Conservation (phyloP, 1,139 yeast genomes). For the Zygotorulaspora mrakii region DNA sequence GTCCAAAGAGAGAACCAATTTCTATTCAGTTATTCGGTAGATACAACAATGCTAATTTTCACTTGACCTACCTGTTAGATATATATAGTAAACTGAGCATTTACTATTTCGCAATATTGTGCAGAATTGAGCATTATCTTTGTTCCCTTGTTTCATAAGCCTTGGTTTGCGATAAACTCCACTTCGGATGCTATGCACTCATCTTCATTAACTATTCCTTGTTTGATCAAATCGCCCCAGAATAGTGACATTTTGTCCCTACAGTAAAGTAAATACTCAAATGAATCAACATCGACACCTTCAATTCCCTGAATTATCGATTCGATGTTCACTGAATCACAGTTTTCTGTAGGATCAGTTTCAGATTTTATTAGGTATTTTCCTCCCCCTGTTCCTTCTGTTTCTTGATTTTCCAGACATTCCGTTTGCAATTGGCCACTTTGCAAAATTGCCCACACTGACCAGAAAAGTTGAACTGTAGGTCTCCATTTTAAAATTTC, state of each 20-base stretch:
- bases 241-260: constrained; percentile 69
- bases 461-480: constrained; percentile 76
- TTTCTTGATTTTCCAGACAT: constrained; percentile 22
- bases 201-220: constrained; percentile 49
- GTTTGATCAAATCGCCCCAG: constrained; percentile 68
- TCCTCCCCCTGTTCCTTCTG: constrained; percentile 46
- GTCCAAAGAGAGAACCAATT: not conserved
- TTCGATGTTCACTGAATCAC: constrained; percentile 15
- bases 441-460: constrained; percentile 88
- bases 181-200: constrained; percentile 23
- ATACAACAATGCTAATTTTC: too few relatives aligned
- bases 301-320: constrained; percentile 37
- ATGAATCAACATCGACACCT: constrained; percentile 62
- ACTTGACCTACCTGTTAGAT: too few relatives aligned
- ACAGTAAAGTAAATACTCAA: constrained; percentile 74
- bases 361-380: constrained; percentile 39
- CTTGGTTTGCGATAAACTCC: constrained; percentile 10
- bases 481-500: constrained; percentile 79
- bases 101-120: too few relatives aligned
- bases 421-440: constrained; percentile 43
- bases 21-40: too few relatives aligned
- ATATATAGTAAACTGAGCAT: too few relatives aligned
- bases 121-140: too few relatives aligned
- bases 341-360: constrained; percentile 22
- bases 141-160: not conserved